Base-by-base conservation (phyloP, 805 yeast genomes). In the Kurtzmaniella cleridarum region DNA sequence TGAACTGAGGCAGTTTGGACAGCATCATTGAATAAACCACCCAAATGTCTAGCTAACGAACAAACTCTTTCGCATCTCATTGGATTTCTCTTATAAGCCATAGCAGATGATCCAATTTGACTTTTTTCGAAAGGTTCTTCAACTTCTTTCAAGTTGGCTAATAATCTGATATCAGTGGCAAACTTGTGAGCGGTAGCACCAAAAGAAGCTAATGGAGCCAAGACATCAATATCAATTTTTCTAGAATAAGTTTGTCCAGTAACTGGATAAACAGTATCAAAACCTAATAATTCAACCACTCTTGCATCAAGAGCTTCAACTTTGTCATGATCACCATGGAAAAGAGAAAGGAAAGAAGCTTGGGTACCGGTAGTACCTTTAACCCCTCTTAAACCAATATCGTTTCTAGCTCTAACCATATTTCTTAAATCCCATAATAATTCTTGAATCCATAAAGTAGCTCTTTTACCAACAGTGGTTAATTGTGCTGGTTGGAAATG, bases 291-390 rank as follows among this genome's bases (percentile, higher is more conserved):
- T 66, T 93, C 88, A 42, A 89, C 95, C 43, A 93, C 97, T 53
- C 88, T 82, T 60, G 84, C 81, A 63, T 93, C 98, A 55, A 93
- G 73, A 41, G 73, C 80, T 69, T 93, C 98, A 49, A 93, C 98
- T 69, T 87, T 89, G 59, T 85, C 96, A 66, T 91, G 97, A 65
- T 93, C 83, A 49, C 98, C 98, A 55, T 91, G 95, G 81, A 89
- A 93, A 52, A 93, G 76, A 14, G 97, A 78, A 60, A 93, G 71
- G 77, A 93, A 93, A 1, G 98, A 91, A 41, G 86, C 98, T 70
- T 93, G 98, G 30, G 98, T 93, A 66, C 98, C 98, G 35, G 98
- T 93, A 44, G 98, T 93, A 60, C 98, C 98, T 73, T 93, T 93
- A 50, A 90, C 98, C 62, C 98, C 98, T 68, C 98, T 81, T 54